A percentile compares a stretch with the other conserved stretches of the same genome.
phyloP scores from a whole-genome alignment of 192 early-diverging fungal species.

The Rhizophagus prolifer region DNA sequence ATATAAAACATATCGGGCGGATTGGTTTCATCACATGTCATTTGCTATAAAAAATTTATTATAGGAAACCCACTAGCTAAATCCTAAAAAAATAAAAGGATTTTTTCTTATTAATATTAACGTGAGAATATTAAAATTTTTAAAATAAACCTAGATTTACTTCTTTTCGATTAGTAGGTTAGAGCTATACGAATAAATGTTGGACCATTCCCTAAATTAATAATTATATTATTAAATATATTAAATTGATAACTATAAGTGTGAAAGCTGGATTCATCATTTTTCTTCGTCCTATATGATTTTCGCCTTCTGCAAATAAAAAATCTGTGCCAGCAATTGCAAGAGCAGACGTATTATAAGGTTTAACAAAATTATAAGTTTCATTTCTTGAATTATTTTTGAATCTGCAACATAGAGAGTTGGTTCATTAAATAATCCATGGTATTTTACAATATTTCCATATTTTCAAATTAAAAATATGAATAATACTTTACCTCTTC shows the following conservation, averaged over 20 bases:
- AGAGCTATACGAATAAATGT: slow-evolving; percentile 35
- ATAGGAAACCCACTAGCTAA: no score
- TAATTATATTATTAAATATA: not conserved
- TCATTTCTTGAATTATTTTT: slow-evolving; percentile 44
- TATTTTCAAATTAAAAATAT: slow-evolving; percentile 31
- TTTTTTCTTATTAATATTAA: no score
- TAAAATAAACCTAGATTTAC: no score
- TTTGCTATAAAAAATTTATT: no score
- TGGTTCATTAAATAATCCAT: slow-evolving; percentile 42
- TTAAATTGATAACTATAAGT: slow-evolving; percentile 32
- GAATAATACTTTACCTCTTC: no score
- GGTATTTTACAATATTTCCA: slow-evolving; percentile 49
- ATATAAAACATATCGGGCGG: no score
- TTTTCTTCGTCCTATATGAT: slow-evolving; percentile 51
- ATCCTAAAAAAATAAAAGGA: no score
- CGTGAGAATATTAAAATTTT: no score
- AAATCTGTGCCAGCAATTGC: slow-evolving; percentile 47
- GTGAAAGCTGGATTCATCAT: slow-evolving; percentile 59
- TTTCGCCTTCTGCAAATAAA: slow-evolving; percentile 52
- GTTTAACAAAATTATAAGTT: slow-evolving; percentile 48
- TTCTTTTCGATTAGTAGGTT: slow-evolving; percentile 3
- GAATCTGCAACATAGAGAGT: slow-evolving; percentile 49
- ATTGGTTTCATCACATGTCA: no score
- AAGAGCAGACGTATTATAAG: slow-evolving; percentile 30
- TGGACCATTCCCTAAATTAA: slow-evolving; percentile 16